Base-by-base conservation (phyloP, 495 filamentous ascomycete species). In the Xylaria longipes region DNA sequence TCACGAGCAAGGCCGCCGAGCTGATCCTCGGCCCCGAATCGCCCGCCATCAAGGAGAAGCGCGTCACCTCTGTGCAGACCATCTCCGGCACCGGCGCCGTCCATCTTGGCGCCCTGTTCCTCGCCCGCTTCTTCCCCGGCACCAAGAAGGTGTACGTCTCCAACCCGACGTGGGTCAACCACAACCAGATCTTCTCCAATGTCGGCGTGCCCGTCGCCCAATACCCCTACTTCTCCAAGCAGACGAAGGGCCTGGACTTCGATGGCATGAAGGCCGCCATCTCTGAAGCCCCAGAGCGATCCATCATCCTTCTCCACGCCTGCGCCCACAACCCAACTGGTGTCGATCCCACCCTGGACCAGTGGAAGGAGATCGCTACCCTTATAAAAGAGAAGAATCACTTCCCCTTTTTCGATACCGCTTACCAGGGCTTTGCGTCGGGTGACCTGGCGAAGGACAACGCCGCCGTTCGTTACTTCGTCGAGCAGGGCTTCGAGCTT, bases 241-340 rank as follows among this genome's bases (percentile, higher is more conserved):
- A 91, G 76, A 98, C 95, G 66, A 94, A 92, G 78, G 94, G 94
- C 33, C 90, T 99, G 65, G 94, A 98, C 79, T 94, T 98, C 80
- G 87, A 90, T 35, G 96, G 94, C 79, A 94, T 98, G 92, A 88
- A 92, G 72, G 75, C 76, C 60, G 80, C 92, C 20, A 82, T 99
- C 52, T 72, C 83, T 22, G 80, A 85, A 41, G 95, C 96, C 6
- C 91, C 93, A 0, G 81, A 90, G 31, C 91, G 92, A 71, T 93
- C 90, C 75, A 87, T 99, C 80, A 90, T 98, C 82, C 88, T 99
- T 35, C 89, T 99, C 20, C 96, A 99, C 82, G 94, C 94, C 71
- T 99, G 96, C 82, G 96, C 96, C 33, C 96, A 98, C 86, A 99
- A 99, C 82, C 96, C 96, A 29, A 99, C 96, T 17, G 96, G 96